phyloP scores from a whole-genome alignment of 2,329 filamentous ascomycete species.

The Malbranchea zuffiana region DNA sequence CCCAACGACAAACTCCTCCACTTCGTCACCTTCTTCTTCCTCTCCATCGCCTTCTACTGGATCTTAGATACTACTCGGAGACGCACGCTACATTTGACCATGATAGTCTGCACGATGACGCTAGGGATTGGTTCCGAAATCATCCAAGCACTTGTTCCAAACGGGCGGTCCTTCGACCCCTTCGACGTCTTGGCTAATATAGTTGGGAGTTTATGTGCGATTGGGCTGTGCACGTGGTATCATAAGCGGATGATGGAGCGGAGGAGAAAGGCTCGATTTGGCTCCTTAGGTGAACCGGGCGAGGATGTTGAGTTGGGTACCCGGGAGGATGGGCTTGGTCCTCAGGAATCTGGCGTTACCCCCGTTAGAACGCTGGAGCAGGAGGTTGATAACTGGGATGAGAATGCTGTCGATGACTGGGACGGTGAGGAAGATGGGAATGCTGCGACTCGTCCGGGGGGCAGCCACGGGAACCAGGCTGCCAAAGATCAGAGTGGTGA shows the following conservation, averaged over 20 bases:
- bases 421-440: constrained; percentile 39
- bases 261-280: constrained; percentile 61
- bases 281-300: constrained; percentile 43
- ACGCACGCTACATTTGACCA: constrained; percentile 70
- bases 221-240: constrained; percentile 77
- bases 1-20: constrained; percentile 89
- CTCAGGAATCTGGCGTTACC: constrained; percentile 55
- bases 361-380: constrained; percentile 52
- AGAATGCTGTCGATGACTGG: constrained; percentile 61
- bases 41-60: constrained; percentile 88
- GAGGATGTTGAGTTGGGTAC: constrained; percentile 23
- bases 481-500: constrained; percentile 18
- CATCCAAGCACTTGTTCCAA: constrained; percentile 54
- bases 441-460: constrained; percentile 16
- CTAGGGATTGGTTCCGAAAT: constrained; percentile 48
- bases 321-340: constrained; percentile 26
- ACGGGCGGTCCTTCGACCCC: constrained; percentile 60
- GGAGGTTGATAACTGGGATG: constrained; percentile 88
- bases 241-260: constrained; percentile 92
- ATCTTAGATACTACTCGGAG: constrained; percentile 83
- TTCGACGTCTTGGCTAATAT: constrained; percentile 85
- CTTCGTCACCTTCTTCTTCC: constrained; percentile 74
- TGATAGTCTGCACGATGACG: constrained; percentile 63
- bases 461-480: constrained; percentile 12
- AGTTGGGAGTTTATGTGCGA: constrained; percentile 59